Evolutionary conservation across 441 rosid genomes (phyloP), one percentile per base, ranked within the genome.

Genomic region (Populus hybrid): DNA sequence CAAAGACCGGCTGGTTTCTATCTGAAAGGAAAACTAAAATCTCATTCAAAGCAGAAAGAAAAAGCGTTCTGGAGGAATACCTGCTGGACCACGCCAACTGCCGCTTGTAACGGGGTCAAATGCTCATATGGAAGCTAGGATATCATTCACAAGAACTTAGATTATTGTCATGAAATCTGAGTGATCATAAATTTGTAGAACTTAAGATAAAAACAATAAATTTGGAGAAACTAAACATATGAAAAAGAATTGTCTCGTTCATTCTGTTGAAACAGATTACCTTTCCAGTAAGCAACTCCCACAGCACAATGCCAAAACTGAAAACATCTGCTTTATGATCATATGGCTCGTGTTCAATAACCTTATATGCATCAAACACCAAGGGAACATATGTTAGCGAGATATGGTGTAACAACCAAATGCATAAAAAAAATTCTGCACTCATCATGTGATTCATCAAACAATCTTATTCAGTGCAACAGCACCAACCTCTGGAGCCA

Each of bases 401-500:
- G 72, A 72, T 4, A 20, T 18, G 68, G 79, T 42, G 70, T 65
- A 73, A 70, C 61, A 57, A 65, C 70, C 63, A 30, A 71, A 74
- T 70, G 74, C 69, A 72, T 70, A 70, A 35, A 76, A 75, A 53
- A 4, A 30, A 30, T 3, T 30, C 32, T 30, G 32, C 32, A 28
- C 35, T 38, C 50, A 77, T 24, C 30, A 67, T 12, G 70, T 64
- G 69, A 71, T 75, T 75, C 11, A 26, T 34, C 10, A 21, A 50
- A 30, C 59, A 61, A 10, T 66, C 28, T 5, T 53, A 21, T 68
- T 23, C 59, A 70, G 16, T 7, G 67, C 8, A 23, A 74, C 24
- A 72, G 50, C 28, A 82, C 89, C 81, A 77, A 91, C 94, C 93
- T 91, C 96, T n/a, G 94, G 96, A 80, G 96, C 96, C 94, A 91